Base-by-base conservation (phyloP, 2,329 filamentous ascomycete genomes). In the Colletotrichum tropicicola region DNA sequence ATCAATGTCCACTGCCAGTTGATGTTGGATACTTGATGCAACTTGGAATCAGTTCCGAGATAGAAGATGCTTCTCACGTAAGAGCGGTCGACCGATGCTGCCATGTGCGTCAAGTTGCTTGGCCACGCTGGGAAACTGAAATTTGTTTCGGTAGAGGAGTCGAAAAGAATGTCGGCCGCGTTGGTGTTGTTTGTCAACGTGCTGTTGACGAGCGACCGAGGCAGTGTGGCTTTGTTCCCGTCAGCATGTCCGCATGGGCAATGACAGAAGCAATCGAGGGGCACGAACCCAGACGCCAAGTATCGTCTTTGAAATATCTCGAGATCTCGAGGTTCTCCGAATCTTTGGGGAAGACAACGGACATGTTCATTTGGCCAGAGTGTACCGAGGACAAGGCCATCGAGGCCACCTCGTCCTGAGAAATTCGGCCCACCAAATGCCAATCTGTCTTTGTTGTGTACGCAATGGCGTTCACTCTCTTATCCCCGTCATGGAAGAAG, bases 401-500 rank as follows among this genome's bases (percentile, higher is more conserved):
- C 13, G 72, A 60, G 6, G 62, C 64, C 8, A 69, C 70, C 19
- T 65, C 48, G 19, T 78, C 77, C 2, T 72, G 70, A 3, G 76
- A 76, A 6, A 80, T 69, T n/a, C 71, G 25, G 19, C 74, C 77
- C 32, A 62, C 59, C 32, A 76, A 74, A 2, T 45, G 27, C 77
- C 78, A 80, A 2, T 62, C 57, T 4, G 66, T 68, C 6, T 65
- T 60, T 4, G 37, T 53, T 2, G 70, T 74, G 58, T 78, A 81
- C 6, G 68, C 67, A 13, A 80, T 63, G 49, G 74, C 66, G 25
- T 75, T 77, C 51, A 80, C 59, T 6, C 65, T 67, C 17, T 69
- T 72, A 27, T 73, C 58, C 25, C 70, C 54, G 62, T 77, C 77
- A 66, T 79, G 77, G 59, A 74, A 80, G 68, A 75, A 80, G 12